These are phyloP conservation scores for Bauhinia variegata DNA, from an alignment of 306 rosid genomes.

Conservation along the genomic window DNA sequence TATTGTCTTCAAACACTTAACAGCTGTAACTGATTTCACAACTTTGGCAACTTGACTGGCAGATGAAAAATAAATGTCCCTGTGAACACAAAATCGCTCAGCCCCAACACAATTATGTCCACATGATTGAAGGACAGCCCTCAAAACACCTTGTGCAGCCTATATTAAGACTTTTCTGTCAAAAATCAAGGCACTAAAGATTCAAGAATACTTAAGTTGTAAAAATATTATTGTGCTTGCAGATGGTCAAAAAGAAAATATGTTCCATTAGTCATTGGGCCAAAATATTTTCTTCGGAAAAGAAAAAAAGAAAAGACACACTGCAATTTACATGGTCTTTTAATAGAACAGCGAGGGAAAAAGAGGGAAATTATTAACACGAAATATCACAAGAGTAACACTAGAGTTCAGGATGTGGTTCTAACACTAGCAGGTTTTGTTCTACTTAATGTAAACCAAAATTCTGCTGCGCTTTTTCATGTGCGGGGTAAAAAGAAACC, in stretches of 20 bases:
- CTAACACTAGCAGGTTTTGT: neutral
- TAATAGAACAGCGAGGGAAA: too few relatives aligned
- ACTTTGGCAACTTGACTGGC: conserved; percentile 72
- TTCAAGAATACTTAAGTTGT: conserved; percentile 26
- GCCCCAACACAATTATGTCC: conserved; percentile 99
- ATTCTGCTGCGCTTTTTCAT: neutral
- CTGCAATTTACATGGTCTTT: too few relatives aligned
- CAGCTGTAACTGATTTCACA: conserved; percentile 82
- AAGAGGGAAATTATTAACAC: neutral
- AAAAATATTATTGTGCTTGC: conserved; percentile 15
- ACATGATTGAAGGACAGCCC: conserved; percentile 91
- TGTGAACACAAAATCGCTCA: conserved; percentile 89
- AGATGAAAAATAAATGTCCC: conserved; percentile 73
- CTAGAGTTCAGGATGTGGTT: neutral
- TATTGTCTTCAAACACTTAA: conserved; percentile 52
- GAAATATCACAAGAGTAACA: conserved; percentile 18
- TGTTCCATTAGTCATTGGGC: too few relatives aligned
- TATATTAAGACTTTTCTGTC: conserved; percentile 41
- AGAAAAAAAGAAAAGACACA: too few relatives aligned
- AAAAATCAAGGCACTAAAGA: conserved; percentile 32
- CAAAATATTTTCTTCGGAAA: too few relatives aligned
- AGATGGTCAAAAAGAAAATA: conserved; percentile 6
- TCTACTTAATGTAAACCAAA: neutral
- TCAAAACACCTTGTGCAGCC: conserved; percentile 92
- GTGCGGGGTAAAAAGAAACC: neutral